These are phyloP conservation scores for Blastocystis sp. DNA, from an alignment of 352 stramenopile species.

Conservation along the genomic window DNA sequence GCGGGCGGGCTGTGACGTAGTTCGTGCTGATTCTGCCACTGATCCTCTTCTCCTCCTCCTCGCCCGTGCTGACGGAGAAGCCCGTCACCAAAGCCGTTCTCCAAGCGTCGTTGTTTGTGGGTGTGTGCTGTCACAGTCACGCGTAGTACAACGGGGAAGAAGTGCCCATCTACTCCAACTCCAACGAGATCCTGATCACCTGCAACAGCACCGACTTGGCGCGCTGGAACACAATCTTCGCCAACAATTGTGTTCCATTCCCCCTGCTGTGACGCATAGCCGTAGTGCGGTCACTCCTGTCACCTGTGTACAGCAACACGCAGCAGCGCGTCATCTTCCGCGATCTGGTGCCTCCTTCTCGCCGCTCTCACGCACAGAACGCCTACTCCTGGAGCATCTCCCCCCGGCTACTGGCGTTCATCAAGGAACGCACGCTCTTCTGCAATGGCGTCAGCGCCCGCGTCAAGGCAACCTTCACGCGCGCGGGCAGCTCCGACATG, in stretches of 20 bases:
- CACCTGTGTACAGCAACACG: slow-evolving; percentile 47
- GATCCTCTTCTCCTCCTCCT: slow-evolving; percentile 64
- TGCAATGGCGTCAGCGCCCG: not conserved
- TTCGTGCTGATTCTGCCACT: slow-evolving; percentile 65
- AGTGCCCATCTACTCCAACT: slow-evolving; percentile 31
- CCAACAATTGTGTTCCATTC: not conserved
- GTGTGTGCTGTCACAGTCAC: not conserved
- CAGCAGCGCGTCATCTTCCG: slow-evolving; percentile 48
- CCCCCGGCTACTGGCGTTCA: slow-evolving; percentile 8
- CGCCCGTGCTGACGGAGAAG: slow-evolving; percentile 38
- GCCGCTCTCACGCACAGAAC: not conserved
- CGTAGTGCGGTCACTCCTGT: slow-evolving; percentile 24
- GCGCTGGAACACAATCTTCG: slow-evolving; percentile 34
- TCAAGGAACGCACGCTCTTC: not conserved
- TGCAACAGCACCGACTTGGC: slow-evolving; percentile 30
- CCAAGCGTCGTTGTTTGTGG: slow-evolving; percentile 4
- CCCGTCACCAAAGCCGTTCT: slow-evolving; percentile 14
- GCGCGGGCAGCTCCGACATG: not conserved
- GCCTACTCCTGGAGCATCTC: slow-evolving; percentile 30
- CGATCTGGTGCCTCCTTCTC: not conserved
- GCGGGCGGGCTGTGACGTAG: not conserved
- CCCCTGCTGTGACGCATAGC: not conserved
- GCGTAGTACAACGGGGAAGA: slow-evolving; percentile 18
- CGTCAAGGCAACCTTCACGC: not conserved
- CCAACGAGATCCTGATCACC: slow-evolving; percentile 29